phyloP scores from a whole-genome alignment of 2,329 filamentous ascomycete species.

The Zopfia rhizophila region DNA sequence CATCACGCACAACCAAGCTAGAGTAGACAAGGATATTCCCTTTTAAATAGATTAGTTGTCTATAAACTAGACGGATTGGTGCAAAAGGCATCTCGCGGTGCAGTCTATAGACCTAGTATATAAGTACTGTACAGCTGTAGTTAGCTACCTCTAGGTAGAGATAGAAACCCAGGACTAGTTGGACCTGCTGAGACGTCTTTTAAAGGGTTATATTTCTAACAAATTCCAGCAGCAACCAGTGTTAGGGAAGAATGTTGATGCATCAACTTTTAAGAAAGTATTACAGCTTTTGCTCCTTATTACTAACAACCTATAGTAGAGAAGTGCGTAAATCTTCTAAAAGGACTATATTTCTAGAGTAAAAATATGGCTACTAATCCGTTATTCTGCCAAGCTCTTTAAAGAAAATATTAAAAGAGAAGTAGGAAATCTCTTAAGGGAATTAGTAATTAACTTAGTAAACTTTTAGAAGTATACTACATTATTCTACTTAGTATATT shows the following conservation, averaged over 20 bases:
- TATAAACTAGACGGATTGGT: neutral
- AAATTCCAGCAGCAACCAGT: neutral
- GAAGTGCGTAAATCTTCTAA: conserved; percentile 1
- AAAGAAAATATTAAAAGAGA: neutral
- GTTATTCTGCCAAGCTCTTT: neutral
- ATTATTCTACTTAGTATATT: no score
- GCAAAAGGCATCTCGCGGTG: neutral
- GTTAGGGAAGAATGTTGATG: neutral
- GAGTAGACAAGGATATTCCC: neutral
- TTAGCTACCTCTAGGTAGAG: conserved; percentile 1
- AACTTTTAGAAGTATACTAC: no score
- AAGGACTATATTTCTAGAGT: conserved; percentile 1
- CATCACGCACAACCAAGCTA: conserved; percentile 1
- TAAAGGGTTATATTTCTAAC: neutral
- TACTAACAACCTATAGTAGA: neutral
- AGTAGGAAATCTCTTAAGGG: no score
- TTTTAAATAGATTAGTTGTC: conserved; percentile 5
- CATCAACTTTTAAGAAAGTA: neutral
- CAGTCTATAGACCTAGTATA: conserved; percentile 4
- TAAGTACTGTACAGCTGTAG: neutral
- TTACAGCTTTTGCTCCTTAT: neutral
- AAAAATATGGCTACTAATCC: conserved; percentile 1
- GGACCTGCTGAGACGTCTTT: neutral
- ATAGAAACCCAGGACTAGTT: neutral
- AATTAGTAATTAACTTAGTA: no score